Conservation (phyloP, 2,329 filamentous ascomycete genomes). For the Aspergillus versicolor region DNA sequence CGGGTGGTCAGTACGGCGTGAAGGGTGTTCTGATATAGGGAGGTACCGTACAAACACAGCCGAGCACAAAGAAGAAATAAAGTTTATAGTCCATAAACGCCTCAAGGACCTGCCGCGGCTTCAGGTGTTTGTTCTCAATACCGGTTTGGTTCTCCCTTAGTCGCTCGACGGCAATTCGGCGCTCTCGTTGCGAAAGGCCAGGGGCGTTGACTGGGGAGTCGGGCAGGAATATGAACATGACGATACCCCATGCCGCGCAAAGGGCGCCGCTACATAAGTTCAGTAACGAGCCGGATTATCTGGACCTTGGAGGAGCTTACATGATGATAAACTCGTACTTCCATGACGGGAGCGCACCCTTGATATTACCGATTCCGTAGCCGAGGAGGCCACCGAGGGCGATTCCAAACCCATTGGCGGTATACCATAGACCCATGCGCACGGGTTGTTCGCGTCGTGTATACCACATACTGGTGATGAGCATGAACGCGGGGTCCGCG, state of each 20-base stretch:
- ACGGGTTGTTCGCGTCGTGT: conserved; percentile 62
- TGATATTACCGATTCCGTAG: conserved; percentile 62
- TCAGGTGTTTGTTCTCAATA: conserved; percentile 57
- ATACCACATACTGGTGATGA: conserved; percentile 67
- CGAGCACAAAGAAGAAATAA: conserved; percentile 57
- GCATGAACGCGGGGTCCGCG: conserved; percentile 61
- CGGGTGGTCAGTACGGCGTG: too few relatives aligned
- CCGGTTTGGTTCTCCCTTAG: conserved; percentile 59
- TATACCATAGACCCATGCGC: conserved; percentile 60
- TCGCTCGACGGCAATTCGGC: conserved; percentile 56
- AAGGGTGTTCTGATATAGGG: background rate
- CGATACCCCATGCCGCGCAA: conserved; percentile 59
- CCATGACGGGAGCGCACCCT: conserved; percentile 59
- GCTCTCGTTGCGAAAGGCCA: conserved; percentile 52
- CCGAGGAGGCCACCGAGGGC: conserved; percentile 58
- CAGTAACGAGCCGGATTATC: background rate
- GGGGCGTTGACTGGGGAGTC: conserved; percentile 57
- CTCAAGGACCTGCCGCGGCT: conserved; percentile 56
- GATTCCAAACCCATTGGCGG: conserved; percentile 59
- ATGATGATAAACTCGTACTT: conserved; percentile 70
- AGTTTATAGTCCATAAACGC: conserved; percentile 59
- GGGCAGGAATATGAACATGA: conserved; percentile 58
- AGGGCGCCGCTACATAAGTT: conserved; percentile 44
- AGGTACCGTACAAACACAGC: conserved; percentile 41
- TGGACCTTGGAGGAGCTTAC: conserved; percentile 21